A percentile compares a stretch with the other conserved stretches of the same genome.
Evolutionary conservation across 352 stramenopile species (phyloP).

Genomic region (Pythium rishiriense): DNA sequence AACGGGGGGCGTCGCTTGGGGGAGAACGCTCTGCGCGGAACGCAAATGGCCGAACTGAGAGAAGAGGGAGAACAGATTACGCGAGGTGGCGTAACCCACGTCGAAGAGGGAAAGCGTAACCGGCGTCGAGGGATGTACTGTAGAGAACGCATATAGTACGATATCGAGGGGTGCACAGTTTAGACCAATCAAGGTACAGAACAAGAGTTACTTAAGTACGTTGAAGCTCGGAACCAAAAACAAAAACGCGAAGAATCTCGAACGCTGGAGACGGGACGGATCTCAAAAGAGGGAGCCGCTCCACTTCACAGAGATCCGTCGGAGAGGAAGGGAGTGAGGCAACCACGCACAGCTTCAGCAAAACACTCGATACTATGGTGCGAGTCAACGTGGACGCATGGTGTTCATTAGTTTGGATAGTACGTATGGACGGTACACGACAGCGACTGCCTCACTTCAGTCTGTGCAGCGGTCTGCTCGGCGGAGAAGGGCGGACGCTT

Average conservation of each 20-base stretch:
- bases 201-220: too few relatives aligned
- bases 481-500: constrained; percentile 7
- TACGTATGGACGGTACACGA: background rate
- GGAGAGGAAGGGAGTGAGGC: too few relatives aligned
- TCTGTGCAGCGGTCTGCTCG: constrained; percentile 36
- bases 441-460: too few relatives aligned
- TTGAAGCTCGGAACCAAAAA: background rate
- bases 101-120: background rate
- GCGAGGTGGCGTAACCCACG: too few relatives aligned
- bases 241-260: too few relatives aligned
- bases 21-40: background rate
- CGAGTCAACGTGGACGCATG: too few relatives aligned
- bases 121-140: background rate
- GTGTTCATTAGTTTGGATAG: too few relatives aligned
- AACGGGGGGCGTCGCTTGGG: background rate
- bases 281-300: too few relatives aligned
- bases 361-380: too few relatives aligned
- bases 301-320: too few relatives aligned
- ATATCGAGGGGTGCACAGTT: background rate
- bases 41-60: background rate
- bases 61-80: background rate
- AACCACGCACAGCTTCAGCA: too few relatives aligned
- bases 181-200: background rate
- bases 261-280: too few relatives aligned
- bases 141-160: background rate